Base-by-base conservation (phyloP, 257 asterid species). In the Prunella vulgaris region DNA sequence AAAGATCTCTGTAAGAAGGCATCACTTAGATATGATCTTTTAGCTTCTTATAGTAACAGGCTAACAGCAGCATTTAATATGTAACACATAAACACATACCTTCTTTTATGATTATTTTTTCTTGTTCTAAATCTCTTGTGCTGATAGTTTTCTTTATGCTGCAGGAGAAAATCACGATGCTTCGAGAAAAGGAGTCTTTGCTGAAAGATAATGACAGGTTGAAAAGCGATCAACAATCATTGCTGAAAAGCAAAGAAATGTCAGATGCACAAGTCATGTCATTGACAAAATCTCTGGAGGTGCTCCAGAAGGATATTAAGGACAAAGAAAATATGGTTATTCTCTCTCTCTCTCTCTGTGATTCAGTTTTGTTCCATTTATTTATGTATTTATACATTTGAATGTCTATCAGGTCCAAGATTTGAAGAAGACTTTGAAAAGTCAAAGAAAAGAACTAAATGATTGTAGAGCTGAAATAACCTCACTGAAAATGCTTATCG, bases 391-490 rank as follows among this genome's bases (percentile, higher is more conserved):
- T 56, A 70, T 51, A 28, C 17, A 46, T 18, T 62, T 33, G 35
- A 53, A 69, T 76, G 37, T 69, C 71, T 67, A 38, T 76, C 86
- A 91, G 99, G 89, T 89, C 73, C 97, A 87, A 77, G 84, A 76
- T 73, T 75, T 88, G 86, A 94, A 87, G 86, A 89, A 81, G 80
- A 80, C 87, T 71, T 32, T 89, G 73, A 90, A 86, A 73, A 81
- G 83, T 77, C 90, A 84, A 83, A 81, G 85, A 62, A 84, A 85
- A 78, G 96, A 86, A 76, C 79, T 94, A 73, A 92, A 94, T 86
- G 96, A 84, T 61, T 89, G 96, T 70, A 85, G 97, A 82, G 97
- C 97, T 74, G 99, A 94, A 86, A 86, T 94, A 84, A 94, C 99
- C 73, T 84, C 96, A 46, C 85, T 94, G 64, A 92, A 94, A 80